Conservation (phyloP, 2,329 filamentous ascomycete genomes). For the Verticillium zaregamsianum region DNA sequence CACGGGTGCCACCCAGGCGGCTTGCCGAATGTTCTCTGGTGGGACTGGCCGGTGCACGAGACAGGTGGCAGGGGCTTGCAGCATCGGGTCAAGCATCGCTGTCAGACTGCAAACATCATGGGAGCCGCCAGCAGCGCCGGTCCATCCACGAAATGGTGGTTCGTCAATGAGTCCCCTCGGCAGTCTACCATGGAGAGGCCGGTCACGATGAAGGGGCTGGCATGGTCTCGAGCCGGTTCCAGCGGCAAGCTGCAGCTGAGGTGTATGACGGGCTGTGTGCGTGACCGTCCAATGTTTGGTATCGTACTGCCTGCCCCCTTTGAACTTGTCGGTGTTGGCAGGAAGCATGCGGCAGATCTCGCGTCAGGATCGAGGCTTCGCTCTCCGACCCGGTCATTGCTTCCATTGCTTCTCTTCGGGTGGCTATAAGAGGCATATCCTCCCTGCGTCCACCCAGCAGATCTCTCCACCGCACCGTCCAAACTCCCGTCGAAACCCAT, state of each 20-base stretch:
- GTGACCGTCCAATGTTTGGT: not conserved
- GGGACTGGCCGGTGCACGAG: not conserved
- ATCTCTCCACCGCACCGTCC: no score
- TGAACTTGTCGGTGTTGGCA: not conserved
- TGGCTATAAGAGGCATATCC: no score
- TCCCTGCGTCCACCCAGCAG: no score
- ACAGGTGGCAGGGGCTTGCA: not conserved
- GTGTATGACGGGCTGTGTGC: not conserved
- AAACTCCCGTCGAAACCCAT: not conserved
- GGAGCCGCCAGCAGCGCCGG: not conserved
- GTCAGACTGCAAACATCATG: not conserved
- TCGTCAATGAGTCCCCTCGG: not conserved
- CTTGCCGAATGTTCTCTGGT: not conserved
- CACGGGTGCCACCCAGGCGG: not conserved
- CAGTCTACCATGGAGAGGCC: not conserved
- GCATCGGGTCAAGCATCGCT: not conserved
- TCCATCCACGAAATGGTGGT: not conserved
- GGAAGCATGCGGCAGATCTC: not conserved
- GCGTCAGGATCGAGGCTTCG: not conserved
- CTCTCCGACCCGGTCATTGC: no score
- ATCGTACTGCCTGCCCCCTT: not conserved
- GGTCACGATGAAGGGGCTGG: not conserved
- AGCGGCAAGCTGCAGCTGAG: not conserved
- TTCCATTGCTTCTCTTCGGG: no score
- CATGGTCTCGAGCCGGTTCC: not conserved